phyloP scores from a whole-genome alignment of 2,329 filamentous ascomycete species.

The Magnaporthiopsis incrustans region DNA sequence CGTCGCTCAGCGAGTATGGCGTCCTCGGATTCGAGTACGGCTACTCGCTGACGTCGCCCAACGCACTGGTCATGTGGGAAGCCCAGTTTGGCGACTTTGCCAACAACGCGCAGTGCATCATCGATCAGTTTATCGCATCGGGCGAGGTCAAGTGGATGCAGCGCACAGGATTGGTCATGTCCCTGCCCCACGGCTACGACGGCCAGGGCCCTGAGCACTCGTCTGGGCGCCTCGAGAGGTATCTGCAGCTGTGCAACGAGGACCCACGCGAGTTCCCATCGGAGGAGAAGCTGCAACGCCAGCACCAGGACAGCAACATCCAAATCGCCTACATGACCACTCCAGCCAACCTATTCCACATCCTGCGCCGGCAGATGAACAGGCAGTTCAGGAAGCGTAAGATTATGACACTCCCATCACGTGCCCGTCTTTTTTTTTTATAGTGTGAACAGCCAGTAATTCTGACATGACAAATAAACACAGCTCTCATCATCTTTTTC shows the following conservation, averaged over 20 bases:
- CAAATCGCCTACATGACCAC: slow-evolving; percentile 97
- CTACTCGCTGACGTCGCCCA: slow-evolving; percentile 93
- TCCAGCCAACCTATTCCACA: slow-evolving; percentile 92
- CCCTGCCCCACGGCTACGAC: slow-evolving; percentile 94
- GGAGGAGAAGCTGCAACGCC: slow-evolving; percentile 81
- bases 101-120: slow-evolving; percentile 98
- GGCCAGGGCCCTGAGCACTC: slow-evolving; percentile 98
- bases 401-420: slow-evolving; percentile 25
- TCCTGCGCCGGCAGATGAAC: slow-evolving; percentile 95
- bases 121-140: slow-evolving; percentile 97
- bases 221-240: slow-evolving; percentile 93
- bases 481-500: slow-evolving; percentile 95
- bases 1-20: slow-evolving; percentile 63
- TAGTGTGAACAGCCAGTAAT: background rate
- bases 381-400: slow-evolving; percentile 98
- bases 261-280: slow-evolving; percentile 89
- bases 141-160: slow-evolving; percentile 99
- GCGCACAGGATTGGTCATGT: slow-evolving; percentile 92
- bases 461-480: background rate
- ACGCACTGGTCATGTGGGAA: slow-evolving; percentile 98
- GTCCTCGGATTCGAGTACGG: slow-evolving; percentile 96
- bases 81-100: slow-evolving; percentile 99
- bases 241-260: slow-evolving; percentile 94
- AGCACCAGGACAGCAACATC: slow-evolving; percentile 99
- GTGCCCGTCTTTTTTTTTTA: background rate